These are phyloP conservation scores for Calocybe cyanea DNA, from an alignment of 768 basidiomycete species.

Conservation along the genomic window DNA sequence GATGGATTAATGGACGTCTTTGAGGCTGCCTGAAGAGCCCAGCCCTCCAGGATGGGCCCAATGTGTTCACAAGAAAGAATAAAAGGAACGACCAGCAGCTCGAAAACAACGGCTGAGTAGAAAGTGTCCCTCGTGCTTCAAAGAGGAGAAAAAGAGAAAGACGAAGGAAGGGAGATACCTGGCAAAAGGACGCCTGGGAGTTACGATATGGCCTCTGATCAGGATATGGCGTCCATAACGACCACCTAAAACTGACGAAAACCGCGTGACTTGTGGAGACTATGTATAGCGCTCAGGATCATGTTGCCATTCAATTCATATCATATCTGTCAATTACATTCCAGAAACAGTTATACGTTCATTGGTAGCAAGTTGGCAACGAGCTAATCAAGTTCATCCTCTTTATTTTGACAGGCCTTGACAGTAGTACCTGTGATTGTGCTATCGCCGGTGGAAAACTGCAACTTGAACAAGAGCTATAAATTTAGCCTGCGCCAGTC, in stretches of 20 bases:
- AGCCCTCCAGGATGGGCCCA: background rate
- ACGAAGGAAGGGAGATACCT: background rate
- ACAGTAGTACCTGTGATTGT: too few relatives aligned
- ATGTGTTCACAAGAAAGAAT: background rate
- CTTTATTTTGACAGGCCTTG: too few relatives aligned
- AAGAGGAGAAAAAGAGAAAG: conserved; percentile 1
- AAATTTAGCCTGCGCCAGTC: conserved; percentile 48
- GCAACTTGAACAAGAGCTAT: background rate
- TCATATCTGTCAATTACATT: too few relatives aligned
- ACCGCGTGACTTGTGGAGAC: too few relatives aligned
- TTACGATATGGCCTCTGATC: too few relatives aligned
- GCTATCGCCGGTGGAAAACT: too few relatives aligned
- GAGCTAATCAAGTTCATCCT: too few relatives aligned
- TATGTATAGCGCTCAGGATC: background rate
- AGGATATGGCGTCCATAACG: background rate
- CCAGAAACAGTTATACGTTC: too few relatives aligned
- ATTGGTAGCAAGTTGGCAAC: too few relatives aligned
- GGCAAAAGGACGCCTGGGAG: too few relatives aligned
- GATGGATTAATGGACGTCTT: background rate
- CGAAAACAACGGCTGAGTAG: background rate
- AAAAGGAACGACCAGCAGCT: conserved; percentile 9
- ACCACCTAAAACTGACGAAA: conserved; percentile 1
- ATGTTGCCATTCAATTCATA: too few relatives aligned
- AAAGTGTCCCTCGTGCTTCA: too few relatives aligned
- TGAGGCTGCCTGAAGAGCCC: background rate